These are phyloP conservation scores for Pisolithus orientalis DNA, from an alignment of 768 basidiomycete species.

Conservation along the genomic window DNA sequence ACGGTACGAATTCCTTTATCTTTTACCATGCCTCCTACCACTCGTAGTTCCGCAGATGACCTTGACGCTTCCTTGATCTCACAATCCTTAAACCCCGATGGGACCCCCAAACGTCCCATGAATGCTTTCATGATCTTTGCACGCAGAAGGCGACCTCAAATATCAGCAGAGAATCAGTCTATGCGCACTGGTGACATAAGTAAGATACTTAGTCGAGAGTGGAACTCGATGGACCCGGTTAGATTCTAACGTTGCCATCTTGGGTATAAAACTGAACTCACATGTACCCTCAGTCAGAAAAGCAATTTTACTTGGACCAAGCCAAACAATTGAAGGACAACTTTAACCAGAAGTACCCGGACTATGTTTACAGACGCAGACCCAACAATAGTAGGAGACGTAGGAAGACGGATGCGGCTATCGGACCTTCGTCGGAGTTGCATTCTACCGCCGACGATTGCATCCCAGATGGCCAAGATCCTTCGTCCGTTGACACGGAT, in stretches of 20 bases:
- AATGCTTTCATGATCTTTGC: conserved; percentile 95
- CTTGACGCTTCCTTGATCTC: conserved; percentile 50
- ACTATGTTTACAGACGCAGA: conserved; percentile 83
- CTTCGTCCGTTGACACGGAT: conserved; percentile 34
- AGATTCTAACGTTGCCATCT: conserved; percentile 14
- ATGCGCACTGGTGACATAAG: conserved; percentile 89
- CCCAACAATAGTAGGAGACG: conserved; percentile 82
- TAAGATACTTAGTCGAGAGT: conserved; percentile 83
- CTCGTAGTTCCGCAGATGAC: conserved; percentile 28
- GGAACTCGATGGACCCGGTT: conserved; percentile 75
- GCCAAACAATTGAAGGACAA: conserved; percentile 81
- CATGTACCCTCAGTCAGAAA: conserved; percentile 48
- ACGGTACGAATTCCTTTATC: conserved; percentile 31
- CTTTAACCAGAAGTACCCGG: conserved; percentile 82
- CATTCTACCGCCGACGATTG: conserved; percentile 27
- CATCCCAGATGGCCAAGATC: conserved; percentile 29
- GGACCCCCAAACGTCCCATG: conserved; percentile 87
- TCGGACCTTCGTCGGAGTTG: conserved; percentile 25
- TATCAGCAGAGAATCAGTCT: conserved; percentile 80
- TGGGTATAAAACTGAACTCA: not conserved
- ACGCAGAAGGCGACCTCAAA: conserved; percentile 73
- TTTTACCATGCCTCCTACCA: conserved; percentile 9
- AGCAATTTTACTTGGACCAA: conserved; percentile 84
- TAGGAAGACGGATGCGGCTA: conserved; percentile 34
- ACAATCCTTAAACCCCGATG: conserved; percentile 80